Evolutionary conservation across 208 protist species (phyloP), one percentile per base, ranked within the genome.

Genomic region (Lotmaria passim): DNA sequence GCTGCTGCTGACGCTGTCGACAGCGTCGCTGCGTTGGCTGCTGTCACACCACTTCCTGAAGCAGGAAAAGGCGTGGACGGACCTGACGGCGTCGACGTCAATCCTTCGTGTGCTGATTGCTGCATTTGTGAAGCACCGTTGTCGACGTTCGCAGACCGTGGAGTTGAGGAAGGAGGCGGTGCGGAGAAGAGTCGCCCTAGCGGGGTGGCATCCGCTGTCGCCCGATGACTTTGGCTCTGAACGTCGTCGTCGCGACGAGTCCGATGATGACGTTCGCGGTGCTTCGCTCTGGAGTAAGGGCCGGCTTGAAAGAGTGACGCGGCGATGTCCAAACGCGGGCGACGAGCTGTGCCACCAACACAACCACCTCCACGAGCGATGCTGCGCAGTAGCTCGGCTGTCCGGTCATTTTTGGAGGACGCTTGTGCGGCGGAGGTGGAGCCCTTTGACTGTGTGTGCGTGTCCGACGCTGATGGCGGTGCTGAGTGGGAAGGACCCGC

Each of bases 281-380:
- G 12, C 3, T 55, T 36, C 28, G 5, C 15, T 36, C 14, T 15
- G 7, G 50, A 14, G 2, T 23, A 6, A 14, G 28, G 3, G 28
- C 15, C 33, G 4, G 12, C 28, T 14, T 19, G 21, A 19, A 57
- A 39, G 12, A 59, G 30, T 15, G 33, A 17, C 7, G 51, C 14
- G 12, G 17, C n/a, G 17, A 26, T 47, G 19, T 60, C 63, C 0
- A 14, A 34, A 1, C 39, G 52, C 12, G 70, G 2, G 19, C 62
- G 62, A 15, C 56, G 70, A 8, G 59, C 31, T 8, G 41, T 43
- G 1, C 47, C 64, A 5, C 65, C 61, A 15, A 61, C 70, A 26
- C 62, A 24, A 30, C 65, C 61, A 15, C 70, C 70, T 21, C 62
- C 23, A 30, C 70, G 70, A 3, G 70, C 62, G 19, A 76, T 76